phyloP scores from a whole-genome alignment of 1,284 basidiomycete genomes.

The Pyrrhoderma noxium region DNA sequence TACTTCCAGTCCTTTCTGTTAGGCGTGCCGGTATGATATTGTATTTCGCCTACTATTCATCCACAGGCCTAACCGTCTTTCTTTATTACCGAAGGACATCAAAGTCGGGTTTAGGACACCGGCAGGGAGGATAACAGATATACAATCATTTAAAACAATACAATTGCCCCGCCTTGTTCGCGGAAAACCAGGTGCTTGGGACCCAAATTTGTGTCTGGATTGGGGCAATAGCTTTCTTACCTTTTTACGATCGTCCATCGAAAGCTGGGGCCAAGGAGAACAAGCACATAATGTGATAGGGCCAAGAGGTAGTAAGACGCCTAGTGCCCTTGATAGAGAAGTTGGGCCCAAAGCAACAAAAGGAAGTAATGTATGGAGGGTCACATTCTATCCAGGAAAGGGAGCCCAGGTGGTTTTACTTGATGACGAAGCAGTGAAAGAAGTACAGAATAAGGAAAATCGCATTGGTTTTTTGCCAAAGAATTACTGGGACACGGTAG shows the following conservation, averaged over 20 bases:
- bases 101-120: conserved; percentile 89
- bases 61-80: neutral
- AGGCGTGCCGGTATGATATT: conserved; percentile 69
- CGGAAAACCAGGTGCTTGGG: conserved; percentile 69
- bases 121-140: conserved; percentile 55
- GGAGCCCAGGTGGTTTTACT: conserved; percentile 44
- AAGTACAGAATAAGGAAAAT: conserved; percentile 59
- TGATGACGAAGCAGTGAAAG: conserved; percentile 39
- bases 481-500: conserved; percentile 43
- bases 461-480: conserved; percentile 66
- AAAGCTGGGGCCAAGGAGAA: conserved; percentile 10
- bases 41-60: too few species aligned
- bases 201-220: conserved; percentile 66
- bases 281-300: neutral
- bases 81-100: conserved; percentile 51
- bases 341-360: neutral
- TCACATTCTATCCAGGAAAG: conserved; percentile 48
- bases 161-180: conserved; percentile 70
- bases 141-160: conserved; percentile 65
- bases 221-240: conserved; percentile 63
- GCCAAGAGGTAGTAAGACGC: neutral
- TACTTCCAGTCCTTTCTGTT: conserved; percentile 94
- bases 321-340: neutral
- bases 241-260: conserved; percentile 37
- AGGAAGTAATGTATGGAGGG: conserved; percentile 51